phyloP scores from a whole-genome alignment of 2,329 filamentous ascomycete species.

The Didymellaceae sp. region DNA sequence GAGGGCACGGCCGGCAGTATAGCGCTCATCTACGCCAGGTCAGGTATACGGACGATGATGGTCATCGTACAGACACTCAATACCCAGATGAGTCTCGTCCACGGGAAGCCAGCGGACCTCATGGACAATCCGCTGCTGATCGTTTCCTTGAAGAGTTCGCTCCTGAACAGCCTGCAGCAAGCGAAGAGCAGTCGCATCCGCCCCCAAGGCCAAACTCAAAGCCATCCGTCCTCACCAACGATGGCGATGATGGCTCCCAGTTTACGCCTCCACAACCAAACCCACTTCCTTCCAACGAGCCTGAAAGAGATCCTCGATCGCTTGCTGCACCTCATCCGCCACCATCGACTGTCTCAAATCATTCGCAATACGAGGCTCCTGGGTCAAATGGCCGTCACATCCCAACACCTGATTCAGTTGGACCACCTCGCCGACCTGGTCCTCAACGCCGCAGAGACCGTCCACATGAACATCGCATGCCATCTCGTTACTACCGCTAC shows the following conservation, averaged over 20 bases:
- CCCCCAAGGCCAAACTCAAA: slow-evolving; percentile 24
- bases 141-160: slow-evolving; percentile 45
- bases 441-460: slow-evolving; percentile 43
- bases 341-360: slow-evolving; percentile 43
- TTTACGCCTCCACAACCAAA: slow-evolving; percentile 40
- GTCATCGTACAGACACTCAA: slow-evolving; percentile 30
- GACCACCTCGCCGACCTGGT: slow-evolving; percentile 32
- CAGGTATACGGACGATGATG: slow-evolving; percentile 38
- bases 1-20: slow-evolving; percentile 36
- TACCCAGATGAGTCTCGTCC: slow-evolving; percentile 29
- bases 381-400: slow-evolving; percentile 31
- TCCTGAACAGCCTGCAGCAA: slow-evolving; percentile 25
- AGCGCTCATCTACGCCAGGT: slow-evolving; percentile 34
- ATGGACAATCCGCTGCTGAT: slow-evolving; percentile 41
- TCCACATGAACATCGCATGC: slow-evolving; percentile 40
- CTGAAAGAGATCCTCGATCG: slow-evolving; percentile 20
- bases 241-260: slow-evolving; percentile 37
- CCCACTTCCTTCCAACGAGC: slow-evolving; percentile 22
- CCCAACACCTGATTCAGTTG: slow-evolving; percentile 35
- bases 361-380: slow-evolving; percentile 37
- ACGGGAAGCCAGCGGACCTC: slow-evolving; percentile 29
- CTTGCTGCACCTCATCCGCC: slow-evolving; percentile 31
- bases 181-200: slow-evolving; percentile 23
- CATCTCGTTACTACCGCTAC: slow-evolving; percentile 46
- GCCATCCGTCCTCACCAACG: slow-evolving; percentile 23